Conservation (phyloP, 2,329 filamentous ascomycete genomes). For the Calonectria hongkongensis region DNA sequence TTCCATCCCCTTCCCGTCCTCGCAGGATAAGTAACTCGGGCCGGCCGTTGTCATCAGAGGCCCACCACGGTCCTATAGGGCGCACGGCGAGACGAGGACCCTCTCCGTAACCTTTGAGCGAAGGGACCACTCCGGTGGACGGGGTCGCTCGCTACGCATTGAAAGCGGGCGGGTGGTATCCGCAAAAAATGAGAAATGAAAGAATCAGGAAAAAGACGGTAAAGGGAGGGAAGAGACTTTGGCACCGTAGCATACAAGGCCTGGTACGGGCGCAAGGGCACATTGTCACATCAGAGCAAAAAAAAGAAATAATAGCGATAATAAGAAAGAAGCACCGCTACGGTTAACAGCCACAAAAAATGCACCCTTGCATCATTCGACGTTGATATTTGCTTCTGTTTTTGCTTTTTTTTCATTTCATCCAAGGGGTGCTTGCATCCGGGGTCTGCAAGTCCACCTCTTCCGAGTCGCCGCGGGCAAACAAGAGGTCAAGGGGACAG, state of each 20-base stretch:
- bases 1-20: slow-evolving; percentile 38
- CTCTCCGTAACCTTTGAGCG: slow-evolving; percentile 9
- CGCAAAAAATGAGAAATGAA: slow-evolving; percentile 25
- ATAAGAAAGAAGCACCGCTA: not conserved
- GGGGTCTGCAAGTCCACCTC: slow-evolving; percentile 35
- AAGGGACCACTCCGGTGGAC: slow-evolving; percentile 16
- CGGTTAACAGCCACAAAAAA: not conserved
- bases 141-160: slow-evolving; percentile 17
- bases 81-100: slow-evolving; percentile 11
- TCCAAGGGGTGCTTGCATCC: slow-evolving; percentile 39
- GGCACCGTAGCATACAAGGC: not conserved
- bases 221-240: slow-evolving; percentile 20
- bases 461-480: slow-evolving; percentile 48
- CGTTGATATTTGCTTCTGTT: slow-evolving; percentile 12
- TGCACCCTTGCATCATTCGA: slow-evolving; percentile 23
- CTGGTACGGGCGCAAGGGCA: not conserved
- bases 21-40: slow-evolving; percentile 38
- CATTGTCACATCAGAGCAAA: slow-evolving; percentile 6
- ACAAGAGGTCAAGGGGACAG: slow-evolving; percentile 33
- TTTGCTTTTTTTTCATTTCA: slow-evolving; percentile 14
- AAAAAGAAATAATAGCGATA: not conserved
- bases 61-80: slow-evolving; percentile 38
- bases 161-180: slow-evolving; percentile 22
- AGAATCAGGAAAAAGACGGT: slow-evolving; percentile 18
- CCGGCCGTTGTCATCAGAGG: slow-evolving; percentile 32